Base-by-base conservation (phyloP, 257 asterid genomes). In the Thymus mandschuricus region DNA sequence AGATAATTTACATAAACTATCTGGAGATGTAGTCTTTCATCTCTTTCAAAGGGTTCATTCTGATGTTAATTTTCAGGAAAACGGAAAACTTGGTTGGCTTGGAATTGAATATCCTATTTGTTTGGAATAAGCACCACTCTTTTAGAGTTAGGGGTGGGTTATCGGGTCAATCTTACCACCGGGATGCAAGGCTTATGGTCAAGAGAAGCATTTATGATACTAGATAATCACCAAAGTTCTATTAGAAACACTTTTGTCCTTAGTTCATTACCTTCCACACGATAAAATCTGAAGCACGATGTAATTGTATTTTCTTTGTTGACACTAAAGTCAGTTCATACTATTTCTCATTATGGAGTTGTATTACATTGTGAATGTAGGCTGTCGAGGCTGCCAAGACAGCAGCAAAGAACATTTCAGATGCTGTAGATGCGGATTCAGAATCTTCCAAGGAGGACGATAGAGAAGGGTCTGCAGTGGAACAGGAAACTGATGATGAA, bases 331-430 rank as follows among this genome's bases (percentile, higher is more conserved):
- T 51, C 60, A 57, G 31, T 44, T 64, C 45, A 38, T 61, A 49
- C 13, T 38, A 38, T 11, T 60, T 57, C 74, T 44, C 56, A 40
- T 61, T 69, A 41, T 75, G 70, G 76, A 74, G 67, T 65, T 45
- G 55, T 64, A 57, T 74, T 76, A n/a, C 48, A 55, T 63, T 64
- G 70, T 68, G 48, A 71, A 40, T 78, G 67, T 82, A 95, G 99
- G 99, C 99, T 75, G 88, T 82, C 60, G 97, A 89, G 85, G 98
- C 80, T 60, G 98, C 99, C 66, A 88, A 78, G 77, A 72, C 76
- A 31, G 91, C 88, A 60, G 88, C 85, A 30, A 81, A 86, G 82
- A 79, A 62, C 80, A 77, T 86, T 73, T 69, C 84, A 27, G 91
- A 89, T 34, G 75, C 84, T 60, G 78, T 80, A 63, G 88, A 75